A percentile compares a stretch with the other conserved stretches of the same genome.
phyloP scores from a whole-genome alignment of 1,284 basidiomycete species.

The Cryptococcus amylolentus region DNA sequence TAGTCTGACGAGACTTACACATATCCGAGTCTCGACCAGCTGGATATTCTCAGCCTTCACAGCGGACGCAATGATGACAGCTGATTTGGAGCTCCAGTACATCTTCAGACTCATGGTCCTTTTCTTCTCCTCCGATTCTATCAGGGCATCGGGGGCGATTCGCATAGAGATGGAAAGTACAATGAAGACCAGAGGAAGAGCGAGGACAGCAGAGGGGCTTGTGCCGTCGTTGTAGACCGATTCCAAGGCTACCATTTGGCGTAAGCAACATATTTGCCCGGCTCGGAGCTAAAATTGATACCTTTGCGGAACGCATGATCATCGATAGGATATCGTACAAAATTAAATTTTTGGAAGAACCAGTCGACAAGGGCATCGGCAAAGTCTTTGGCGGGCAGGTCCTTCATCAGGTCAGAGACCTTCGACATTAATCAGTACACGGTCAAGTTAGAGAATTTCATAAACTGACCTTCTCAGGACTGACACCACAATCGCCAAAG shows the following conservation, averaged over 20 bases:
- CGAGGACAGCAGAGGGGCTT: constrained; percentile 21
- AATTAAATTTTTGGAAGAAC: constrained; percentile 63
- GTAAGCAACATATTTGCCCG: not conserved
- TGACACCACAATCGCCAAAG: constrained; percentile 80
- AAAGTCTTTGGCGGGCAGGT: constrained; percentile 67
- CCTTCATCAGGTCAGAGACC: constrained; percentile 66
- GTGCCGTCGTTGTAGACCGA: constrained; percentile 57
- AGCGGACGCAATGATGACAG: constrained; percentile 76
- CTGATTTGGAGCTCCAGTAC: constrained; percentile 86
- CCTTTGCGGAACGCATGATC: constrained; percentile 69
- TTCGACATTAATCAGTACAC: not conserved
- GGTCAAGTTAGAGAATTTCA: not conserved
- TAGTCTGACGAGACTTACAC: constrained; percentile 33
- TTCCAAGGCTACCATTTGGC: constrained; percentile 57
- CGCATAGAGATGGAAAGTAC: constrained; percentile 84
- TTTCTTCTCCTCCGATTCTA: constrained; percentile 64
- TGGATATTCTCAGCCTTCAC: constrained; percentile 86
- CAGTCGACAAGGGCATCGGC: constrained; percentile 58
- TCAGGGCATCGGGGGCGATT: constrained; percentile 74
- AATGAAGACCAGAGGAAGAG: constrained; percentile 79
- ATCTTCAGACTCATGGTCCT: constrained; percentile 72
- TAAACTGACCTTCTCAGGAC: constrained; percentile 66
- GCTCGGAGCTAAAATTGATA: constrained; percentile 4
- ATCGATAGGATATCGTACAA: constrained; percentile 85
- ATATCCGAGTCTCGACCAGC: constrained; percentile 77